Percentiles rank a stretch among this genome's conserved stretches.
Evolutionary conservation across 805 yeast species (phyloP).

Genomic region (Candida maris): DNA sequence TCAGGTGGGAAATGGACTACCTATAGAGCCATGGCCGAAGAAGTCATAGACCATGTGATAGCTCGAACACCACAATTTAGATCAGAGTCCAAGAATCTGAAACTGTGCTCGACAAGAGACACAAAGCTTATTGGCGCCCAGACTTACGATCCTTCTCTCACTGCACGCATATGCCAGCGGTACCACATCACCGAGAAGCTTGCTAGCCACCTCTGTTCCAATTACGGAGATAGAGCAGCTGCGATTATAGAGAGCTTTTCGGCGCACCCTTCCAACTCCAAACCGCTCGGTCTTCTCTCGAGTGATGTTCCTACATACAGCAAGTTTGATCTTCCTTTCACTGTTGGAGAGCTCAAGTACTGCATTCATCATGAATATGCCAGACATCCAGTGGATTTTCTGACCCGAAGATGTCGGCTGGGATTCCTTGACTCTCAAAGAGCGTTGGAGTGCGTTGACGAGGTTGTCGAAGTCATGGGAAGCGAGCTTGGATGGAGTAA

Average conservation of each 20-base stretch:
- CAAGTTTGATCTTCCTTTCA: slow-evolving; percentile 75
- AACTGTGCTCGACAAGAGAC: slow-evolving; percentile 51
- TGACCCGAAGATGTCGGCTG: slow-evolving; percentile 89
- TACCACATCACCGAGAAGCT: slow-evolving; percentile 68
- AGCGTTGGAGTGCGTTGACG: slow-evolving; percentile 76
- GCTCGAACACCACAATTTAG: slow-evolving; percentile 38
- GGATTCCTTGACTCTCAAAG: slow-evolving; percentile 87
- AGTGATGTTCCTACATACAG: slow-evolving; percentile 30
- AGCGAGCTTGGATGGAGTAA: slow-evolving; percentile 72
- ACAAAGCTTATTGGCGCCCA: slow-evolving; percentile 76
- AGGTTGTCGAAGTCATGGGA: slow-evolving; percentile 83
- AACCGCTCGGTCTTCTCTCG: slow-evolving; percentile 54
- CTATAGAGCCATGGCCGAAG: slow-evolving; percentile 96
- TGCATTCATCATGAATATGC: slow-evolving; percentile 79
- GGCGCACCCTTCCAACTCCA: slow-evolving; percentile 51
- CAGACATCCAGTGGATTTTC: slow-evolving; percentile 83
- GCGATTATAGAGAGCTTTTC: slow-evolving; percentile 55
- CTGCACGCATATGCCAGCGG: slow-evolving; percentile 76
- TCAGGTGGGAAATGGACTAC: slow-evolving; percentile 99
- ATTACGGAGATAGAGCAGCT: slow-evolving; percentile 89
- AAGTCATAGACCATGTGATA: slow-evolving; percentile 75
- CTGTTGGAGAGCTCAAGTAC: slow-evolving; percentile 85
- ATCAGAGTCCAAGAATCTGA: slow-evolving; percentile 17
- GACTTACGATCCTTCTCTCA: slow-evolving; percentile 67
- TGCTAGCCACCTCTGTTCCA: slow-evolving; percentile 77